phyloP scores from a whole-genome alignment of 2,329 filamentous ascomycete species.

The Trichoderma koningiopsis region DNA sequence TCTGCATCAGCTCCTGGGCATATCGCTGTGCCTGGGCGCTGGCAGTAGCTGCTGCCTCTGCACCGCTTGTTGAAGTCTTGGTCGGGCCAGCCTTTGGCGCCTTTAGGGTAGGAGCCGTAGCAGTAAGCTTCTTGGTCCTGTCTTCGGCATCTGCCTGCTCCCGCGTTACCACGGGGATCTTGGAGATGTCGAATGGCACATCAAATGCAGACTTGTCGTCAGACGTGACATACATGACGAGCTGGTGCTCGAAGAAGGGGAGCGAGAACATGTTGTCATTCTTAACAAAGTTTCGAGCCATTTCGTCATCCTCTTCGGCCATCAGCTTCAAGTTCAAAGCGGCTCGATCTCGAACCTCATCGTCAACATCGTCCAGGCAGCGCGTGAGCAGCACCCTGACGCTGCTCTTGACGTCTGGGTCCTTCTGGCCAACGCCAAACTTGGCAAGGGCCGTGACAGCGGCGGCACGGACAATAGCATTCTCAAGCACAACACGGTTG shows the following conservation, averaged over 20 bases:
- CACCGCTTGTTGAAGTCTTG: constrained; percentile 69
- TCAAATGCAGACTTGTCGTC: constrained; percentile 85
- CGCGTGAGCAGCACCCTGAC: constrained; percentile 89
- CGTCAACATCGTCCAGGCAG: constrained; percentile 94
- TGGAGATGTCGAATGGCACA: constrained; percentile 83
- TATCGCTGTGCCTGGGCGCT: constrained; percentile 85
- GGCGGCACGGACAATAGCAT: constrained; percentile 91
- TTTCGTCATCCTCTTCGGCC: constrained; percentile 86
- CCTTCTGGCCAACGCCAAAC: constrained; percentile 95
- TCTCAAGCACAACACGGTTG: constrained; percentile 96
- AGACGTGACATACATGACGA: constrained; percentile 96
- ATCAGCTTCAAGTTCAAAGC: constrained; percentile 91
- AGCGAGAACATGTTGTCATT: constrained; percentile 96
- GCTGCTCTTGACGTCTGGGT: constrained; percentile 94
- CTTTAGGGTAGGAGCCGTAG: constrained; percentile 89
- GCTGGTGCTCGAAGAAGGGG: constrained; percentile 92
- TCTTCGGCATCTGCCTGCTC: constrained; percentile 97
- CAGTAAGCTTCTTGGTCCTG: constrained; percentile 94
- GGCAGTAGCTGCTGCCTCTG: constrained; percentile 75
- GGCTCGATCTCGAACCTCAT: constrained; percentile 94
- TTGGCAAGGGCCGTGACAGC: constrained; percentile 95
- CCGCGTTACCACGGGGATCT: constrained; percentile 88
- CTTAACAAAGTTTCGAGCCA: constrained; percentile 86
- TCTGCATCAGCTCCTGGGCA: constrained; percentile 79
- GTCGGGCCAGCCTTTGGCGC: constrained; percentile 78